A percentile compares a stretch with the other conserved stretches of the same genome.
These are phyloP conservation scores for Colletotrichum noveboracense DNA, from an alignment of 2,329 filamentous ascomycete species.

Conservation along the genomic window DNA sequence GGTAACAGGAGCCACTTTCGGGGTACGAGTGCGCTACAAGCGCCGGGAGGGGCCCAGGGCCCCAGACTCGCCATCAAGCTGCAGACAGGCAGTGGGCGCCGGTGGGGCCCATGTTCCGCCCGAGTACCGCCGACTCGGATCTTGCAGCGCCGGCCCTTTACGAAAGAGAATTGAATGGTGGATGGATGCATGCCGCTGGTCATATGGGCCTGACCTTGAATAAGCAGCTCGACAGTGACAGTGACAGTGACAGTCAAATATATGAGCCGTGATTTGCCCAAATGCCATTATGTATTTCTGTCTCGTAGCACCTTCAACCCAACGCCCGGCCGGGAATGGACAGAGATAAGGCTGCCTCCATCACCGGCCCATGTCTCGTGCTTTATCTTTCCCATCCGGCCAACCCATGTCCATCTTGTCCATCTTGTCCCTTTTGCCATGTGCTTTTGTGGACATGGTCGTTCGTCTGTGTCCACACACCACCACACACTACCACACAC, in stretches of 20 bases:
- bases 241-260: conserved; percentile 1
- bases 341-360: conserved; percentile 34
- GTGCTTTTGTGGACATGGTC: conserved; percentile 11
- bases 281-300: conserved; percentile 45
- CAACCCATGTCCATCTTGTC: conserved; percentile 8
- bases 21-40: conserved; percentile 9
- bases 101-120: conserved; percentile 8
- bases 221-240: background rate
- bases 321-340: conserved; percentile 11
- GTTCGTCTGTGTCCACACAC: background rate
- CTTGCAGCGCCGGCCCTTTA: conserved; percentile 10
- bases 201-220: conserved; percentile 3
- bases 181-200: background rate
- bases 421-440: conserved; percentile 4
- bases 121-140: conserved; percentile 22
- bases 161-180: background rate
- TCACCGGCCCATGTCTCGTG: conserved; percentile 10
- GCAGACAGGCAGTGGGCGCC: background rate
- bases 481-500: background rate
- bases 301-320: conserved; percentile 30
- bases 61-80: background rate
- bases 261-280: conserved; percentile 28
- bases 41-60: background rate
- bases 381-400: conserved; percentile 20
- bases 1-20: conserved; percentile 46